phyloP scores from a whole-genome alignment of 1,284 basidiomycete species.

The Moniliophthora roreri region DNA sequence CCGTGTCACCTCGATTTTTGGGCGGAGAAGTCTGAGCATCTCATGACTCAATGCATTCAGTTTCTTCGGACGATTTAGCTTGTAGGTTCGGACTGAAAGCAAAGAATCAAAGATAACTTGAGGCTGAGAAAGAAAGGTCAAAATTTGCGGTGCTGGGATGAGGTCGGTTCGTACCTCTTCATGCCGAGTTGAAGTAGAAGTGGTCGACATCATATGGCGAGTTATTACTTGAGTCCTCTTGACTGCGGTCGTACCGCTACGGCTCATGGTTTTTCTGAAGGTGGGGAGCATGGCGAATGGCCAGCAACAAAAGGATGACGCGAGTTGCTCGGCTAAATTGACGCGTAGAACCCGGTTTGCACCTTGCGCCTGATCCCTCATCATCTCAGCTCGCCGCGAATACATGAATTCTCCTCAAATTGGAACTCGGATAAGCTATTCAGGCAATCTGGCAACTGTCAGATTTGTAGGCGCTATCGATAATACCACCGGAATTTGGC shows the following conservation, averaged over 20 bases:
- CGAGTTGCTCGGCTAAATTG: conserved; percentile 1
- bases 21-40: conserved; percentile 79
- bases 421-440: conserved; percentile 53
- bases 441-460: conserved; percentile 64
- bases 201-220: conserved; percentile 60
- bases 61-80: conserved; percentile 82
- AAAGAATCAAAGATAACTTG: conserved; percentile 72
- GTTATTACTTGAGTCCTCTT: conserved; percentile 56
- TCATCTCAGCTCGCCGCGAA: conserved; percentile 16
- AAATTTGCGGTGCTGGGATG: conserved; percentile 13
- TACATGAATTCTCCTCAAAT: conserved; percentile 21
- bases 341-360: background rate
- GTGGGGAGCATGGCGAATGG: conserved; percentile 19
- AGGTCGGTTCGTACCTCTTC: conserved; percentile 30
- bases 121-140: conserved; percentile 33
- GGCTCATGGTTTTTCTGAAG: conserved; percentile 42
- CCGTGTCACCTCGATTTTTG: conserved; percentile 70
- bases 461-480: conserved; percentile 70
- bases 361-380: conserved; percentile 3
- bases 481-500: conserved; percentile 73
- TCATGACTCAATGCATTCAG: conserved; percentile 85
- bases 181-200: conserved; percentile 18
- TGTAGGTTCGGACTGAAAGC: conserved; percentile 63
- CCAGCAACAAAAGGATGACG: background rate
- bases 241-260: conserved; percentile 35